These are phyloP conservation scores for Sclerotiophoma versabilis DNA, from an alignment of 2,329 filamentous ascomycete species.

Conservation along the genomic window DNA sequence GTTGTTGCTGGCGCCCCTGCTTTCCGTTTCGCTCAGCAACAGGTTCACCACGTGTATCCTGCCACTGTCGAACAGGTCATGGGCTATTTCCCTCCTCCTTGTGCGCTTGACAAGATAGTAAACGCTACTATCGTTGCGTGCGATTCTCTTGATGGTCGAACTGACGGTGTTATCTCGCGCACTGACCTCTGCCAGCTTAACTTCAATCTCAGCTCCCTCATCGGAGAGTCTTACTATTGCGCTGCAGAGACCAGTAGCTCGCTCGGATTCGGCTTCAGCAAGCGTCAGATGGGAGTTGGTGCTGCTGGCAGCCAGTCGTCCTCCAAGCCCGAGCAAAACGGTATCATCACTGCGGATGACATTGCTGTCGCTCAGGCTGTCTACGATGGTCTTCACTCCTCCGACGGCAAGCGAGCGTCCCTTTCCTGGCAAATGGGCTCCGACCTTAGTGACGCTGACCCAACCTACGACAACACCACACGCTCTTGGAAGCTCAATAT, in stretches of 20 bases:
- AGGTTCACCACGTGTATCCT: conserved; percentile 53
- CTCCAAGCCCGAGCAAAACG: conserved; percentile 40
- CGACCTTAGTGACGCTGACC: conserved; percentile 45
- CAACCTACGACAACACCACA: conserved; percentile 46
- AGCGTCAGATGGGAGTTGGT: conserved; percentile 21
- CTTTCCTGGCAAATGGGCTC: conserved; percentile 49
- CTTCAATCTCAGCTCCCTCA: conserved; percentile 55
- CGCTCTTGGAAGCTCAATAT: conserved; percentile 44
- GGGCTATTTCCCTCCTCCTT: conserved; percentile 54
- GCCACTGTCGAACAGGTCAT: conserved; percentile 51
- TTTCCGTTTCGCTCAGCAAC: conserved; percentile 56
- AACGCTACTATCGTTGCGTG: conserved; percentile 63
- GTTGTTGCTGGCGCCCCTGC: conserved; percentile 57
- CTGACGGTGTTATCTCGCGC: conserved; percentile 61
- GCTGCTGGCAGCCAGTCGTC: conserved; percentile 11
- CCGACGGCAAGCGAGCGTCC: conserved; percentile 52
- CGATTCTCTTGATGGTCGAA: conserved; percentile 62
- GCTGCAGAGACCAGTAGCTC: conserved; percentile 37
- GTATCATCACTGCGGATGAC: conserved; percentile 43
- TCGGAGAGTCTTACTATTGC: conserved; percentile 57
- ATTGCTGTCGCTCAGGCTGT: conserved; percentile 33
- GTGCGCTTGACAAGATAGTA: conserved; percentile 60
- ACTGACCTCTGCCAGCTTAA: conserved; percentile 57
- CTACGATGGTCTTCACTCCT: conserved; percentile 51
- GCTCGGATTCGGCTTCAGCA: conserved; percentile 28